Base-by-base conservation (phyloP, 2,329 filamentous ascomycete species). In the Diaporthe capsici region DNA sequence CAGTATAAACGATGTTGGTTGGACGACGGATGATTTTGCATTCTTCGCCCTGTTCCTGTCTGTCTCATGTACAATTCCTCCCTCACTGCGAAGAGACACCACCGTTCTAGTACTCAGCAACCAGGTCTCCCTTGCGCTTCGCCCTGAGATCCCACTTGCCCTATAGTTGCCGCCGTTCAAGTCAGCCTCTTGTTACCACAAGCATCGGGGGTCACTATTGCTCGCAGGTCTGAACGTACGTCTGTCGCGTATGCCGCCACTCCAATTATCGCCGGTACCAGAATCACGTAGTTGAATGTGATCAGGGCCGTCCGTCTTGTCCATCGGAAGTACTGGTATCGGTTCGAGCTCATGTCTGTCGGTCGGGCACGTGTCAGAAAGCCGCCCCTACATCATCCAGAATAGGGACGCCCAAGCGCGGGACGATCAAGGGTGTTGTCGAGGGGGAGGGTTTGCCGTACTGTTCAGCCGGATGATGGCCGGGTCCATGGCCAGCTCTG, bases 291-390 rank as follows among this genome's bases (percentile, higher is more conserved):
- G 78, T 93, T 88, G 83, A 98, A 91, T 6, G 93, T 92, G 81
- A 98, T 85, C 87, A 91, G 92, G 42, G 95, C 95, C 61, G 95
- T 98, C 82, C 94, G 90, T 71, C 92, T 90, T 49, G 94, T 98
- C 95, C 95, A 98, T 85, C 95, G 91, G 91, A 98, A 99, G 91
- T 95, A 98, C 87, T 95, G 95, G 91, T 96, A 93, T 79, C 97
- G 94, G 88, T 94, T 95, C 82, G 90, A 88, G 82, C 90, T 91
- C 92, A 98, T 94, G 84, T 94, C 96, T 98, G 81, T 71, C 31
- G 72, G 28, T 42, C 60, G 58, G 25, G 37, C n/a, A n/a, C 58
- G 25, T 61, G 70, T 70, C 70, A 75, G 68, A 68, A 22, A 25
- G 2, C 37, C 39, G 39, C 39, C 4, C 37, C 13, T 58, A 42